Percentiles rank a stretch among this genome's conserved stretches.
Evolutionary conservation across 164 flowering plant genomes (phyloP).

Genomic region (Akebia trifoliata): DNA sequence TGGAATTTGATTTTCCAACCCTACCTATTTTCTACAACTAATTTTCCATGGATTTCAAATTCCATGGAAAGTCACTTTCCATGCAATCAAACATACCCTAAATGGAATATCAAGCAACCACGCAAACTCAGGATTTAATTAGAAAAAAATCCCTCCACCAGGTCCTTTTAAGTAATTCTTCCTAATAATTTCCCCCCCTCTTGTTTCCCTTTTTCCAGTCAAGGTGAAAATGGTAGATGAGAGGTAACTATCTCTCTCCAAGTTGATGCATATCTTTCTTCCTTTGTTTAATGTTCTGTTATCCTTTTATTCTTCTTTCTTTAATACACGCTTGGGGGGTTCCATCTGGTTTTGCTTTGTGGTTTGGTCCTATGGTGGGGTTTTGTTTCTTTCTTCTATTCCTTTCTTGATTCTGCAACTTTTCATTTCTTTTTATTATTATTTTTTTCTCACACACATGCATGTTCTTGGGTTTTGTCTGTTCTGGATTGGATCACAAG

Average conservation of each 20-base stretch:
- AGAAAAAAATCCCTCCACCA: too few species aligned
- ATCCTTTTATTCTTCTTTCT: constrained; percentile 7
- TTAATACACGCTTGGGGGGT: neutral
- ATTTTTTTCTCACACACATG: constrained; percentile 28
- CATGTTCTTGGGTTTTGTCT: constrained; percentile 50
- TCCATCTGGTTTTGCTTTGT: neutral
- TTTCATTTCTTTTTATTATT: constrained; percentile 15
- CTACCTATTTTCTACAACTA: too few species aligned
- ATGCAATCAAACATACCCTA: too few species aligned
- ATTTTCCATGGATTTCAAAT: too few species aligned
- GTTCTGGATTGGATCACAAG: constrained; percentile 55
- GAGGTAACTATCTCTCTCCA: constrained; percentile 12
- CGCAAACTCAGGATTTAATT: too few species aligned
- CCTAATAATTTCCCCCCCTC: too few species aligned
- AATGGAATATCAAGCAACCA: too few species aligned
- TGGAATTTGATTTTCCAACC: too few species aligned
- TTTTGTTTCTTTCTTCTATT: constrained; percentile 15
- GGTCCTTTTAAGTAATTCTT: too few species aligned
- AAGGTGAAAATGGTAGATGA: too few species aligned
- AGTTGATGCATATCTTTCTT: constrained; percentile 8
- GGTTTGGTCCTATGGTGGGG: constrained; percentile 16
- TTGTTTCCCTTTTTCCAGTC: too few species aligned
- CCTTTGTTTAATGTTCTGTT: constrained; percentile 10
- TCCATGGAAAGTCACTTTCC: too few species aligned
- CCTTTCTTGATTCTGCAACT: constrained; percentile 19